Conservation (phyloP, 768 basidiomycete genomes). For the Tylopilus vinaceipallidus region DNA sequence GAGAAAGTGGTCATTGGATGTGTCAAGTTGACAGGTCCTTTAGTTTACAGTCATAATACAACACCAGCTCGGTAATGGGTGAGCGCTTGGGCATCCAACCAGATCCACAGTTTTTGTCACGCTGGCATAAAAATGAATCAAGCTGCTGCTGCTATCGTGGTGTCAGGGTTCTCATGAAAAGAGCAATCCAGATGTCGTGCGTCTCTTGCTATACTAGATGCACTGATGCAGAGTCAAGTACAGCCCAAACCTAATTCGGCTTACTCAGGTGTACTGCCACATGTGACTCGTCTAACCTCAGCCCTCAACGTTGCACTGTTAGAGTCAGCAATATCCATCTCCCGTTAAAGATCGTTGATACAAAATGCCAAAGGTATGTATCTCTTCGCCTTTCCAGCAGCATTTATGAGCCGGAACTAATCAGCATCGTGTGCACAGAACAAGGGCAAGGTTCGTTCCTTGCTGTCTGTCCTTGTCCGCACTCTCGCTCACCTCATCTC, state of each 20-base stretch:
- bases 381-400: neutral
- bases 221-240: no score
- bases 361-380: slow-evolving; percentile 27
- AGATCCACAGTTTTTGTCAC: neutral
- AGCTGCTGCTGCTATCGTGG: neutral
- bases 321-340: neutral
- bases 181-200: no score
- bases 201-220: no score
- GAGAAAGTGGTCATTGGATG: no score
- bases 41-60: no score
- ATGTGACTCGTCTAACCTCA: no score
- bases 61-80: no score
- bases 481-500: slow-evolving; percentile 1
- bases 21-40: no score
- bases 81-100: neutral
- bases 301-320: no score
- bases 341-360: neutral
- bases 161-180: neutral
- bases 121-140: neutral
- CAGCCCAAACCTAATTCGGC: neutral
- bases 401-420: neutral
- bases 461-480: neutral
- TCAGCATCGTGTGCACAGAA: slow-evolving; percentile 14
- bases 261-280: slow-evolving; percentile 15
- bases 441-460: slow-evolving; percentile 26